Conservation (phyloP, 805 yeast species). For the Metschnikowia drakensbergensis region DNA sequence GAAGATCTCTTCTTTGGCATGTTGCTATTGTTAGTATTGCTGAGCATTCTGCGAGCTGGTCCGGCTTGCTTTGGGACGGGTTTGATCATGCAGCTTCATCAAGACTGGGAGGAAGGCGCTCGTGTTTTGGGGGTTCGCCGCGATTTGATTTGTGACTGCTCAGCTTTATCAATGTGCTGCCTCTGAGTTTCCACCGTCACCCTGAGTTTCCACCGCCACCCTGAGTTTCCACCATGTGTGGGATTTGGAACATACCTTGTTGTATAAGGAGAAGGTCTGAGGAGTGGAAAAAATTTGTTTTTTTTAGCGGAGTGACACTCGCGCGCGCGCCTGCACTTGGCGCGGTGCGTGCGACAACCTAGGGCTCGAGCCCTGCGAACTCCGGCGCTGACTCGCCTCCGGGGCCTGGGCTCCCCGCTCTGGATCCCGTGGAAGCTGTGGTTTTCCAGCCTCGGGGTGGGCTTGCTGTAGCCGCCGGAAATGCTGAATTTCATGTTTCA, state of each 20-base stretch:
- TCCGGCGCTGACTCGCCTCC: too few species aligned
- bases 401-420: too few species aligned
- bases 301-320: slow-evolving; percentile 13
- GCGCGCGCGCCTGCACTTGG: slow-evolving; percentile 10
- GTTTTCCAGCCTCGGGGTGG: too few species aligned
- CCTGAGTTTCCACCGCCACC: too few species aligned
- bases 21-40: slow-evolving; percentile 31
- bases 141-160: too few species aligned
- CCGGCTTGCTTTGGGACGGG: background rate
- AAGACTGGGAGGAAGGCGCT: too few species aligned
- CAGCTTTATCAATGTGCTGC: background rate
- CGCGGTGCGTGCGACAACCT: slow-evolving; percentile 6
- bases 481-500: too few species aligned
- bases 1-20: slow-evolving; percentile 99
- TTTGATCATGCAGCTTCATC: too few species aligned
- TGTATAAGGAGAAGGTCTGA: slow-evolving; percentile 15
- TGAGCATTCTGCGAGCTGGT: background rate
- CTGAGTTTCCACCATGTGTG: background rate
- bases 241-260: slow-evolving; percentile 16
- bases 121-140: too few species aligned
- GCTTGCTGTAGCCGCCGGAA: too few species aligned
- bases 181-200: background rate
- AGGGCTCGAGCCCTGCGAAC: slow-evolving; percentile 16
- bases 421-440: too few species aligned
- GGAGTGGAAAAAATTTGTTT: slow-evolving; percentile 17